Base-by-base conservation (phyloP, 1,284 basidiomycete species). In the Puccinia brachypodii region DNA sequence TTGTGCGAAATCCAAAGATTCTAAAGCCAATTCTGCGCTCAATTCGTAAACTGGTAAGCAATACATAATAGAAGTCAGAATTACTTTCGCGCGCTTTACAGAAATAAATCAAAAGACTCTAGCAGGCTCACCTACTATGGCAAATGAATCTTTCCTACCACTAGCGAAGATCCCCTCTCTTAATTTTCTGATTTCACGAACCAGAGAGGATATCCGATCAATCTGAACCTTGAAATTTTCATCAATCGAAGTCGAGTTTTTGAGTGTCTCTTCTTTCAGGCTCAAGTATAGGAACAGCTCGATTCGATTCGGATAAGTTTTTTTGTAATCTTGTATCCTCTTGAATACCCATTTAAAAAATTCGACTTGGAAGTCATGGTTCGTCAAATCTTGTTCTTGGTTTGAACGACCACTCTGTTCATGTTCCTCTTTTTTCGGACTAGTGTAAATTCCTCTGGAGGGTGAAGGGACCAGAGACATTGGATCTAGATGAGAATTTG, bases 121-220 rank as follows among this genome's bases (percentile, higher is more conserved):
- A 64, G 44, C 19, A 42, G 14, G 31, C 58, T 53, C 40, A 81
- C 78, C 69, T 74, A 73, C 38, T 50, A 81, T 74, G n/a, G 78
- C 69, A 66, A 81, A 81, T 28, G 44, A 62, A 74, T 81, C 69
- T 40, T 11, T 66, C 25, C 69, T 25, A 28, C 58, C 53, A 47
- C 68, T 81, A 31, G 78, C 68, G 60, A 81, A 50, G 25, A 81
- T 81, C 16, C 78, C 78, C n/a, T 74, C 78, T 40, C 78, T 62
- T 0, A 81, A 36, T 73, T 81, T 81, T 28, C 58, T 42, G 44
- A 81, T 73, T 40, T 81, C 78, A 1, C 78, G 56, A 13, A 73
- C 40, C 16, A 81, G 44, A 38, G 38, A 73, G n/a, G 58, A 64
- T 16, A 71, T 44, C 25, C 31, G 58, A 40, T 73, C 58, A 33